Percentiles rank a stretch among this genome's conserved stretches.
Evolutionary conservation across 108 stramenopile genomes (phyloP).

Genomic region (Cyclotella kingstonii): DNA sequence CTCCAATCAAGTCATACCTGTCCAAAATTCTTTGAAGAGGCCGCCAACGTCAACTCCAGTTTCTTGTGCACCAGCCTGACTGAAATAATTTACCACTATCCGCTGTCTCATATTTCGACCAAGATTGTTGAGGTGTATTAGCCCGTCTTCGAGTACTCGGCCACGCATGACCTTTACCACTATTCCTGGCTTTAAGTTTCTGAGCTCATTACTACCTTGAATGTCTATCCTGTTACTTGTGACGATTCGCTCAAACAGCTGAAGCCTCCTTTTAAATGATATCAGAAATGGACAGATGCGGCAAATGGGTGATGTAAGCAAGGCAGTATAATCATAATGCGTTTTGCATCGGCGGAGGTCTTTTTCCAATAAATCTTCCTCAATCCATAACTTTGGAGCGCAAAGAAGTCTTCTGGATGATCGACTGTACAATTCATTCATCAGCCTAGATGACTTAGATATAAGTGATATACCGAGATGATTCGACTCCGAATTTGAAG

Average conservation of each 20-base stretch:
- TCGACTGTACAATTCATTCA: slow-evolving; percentile 82
- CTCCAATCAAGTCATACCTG: slow-evolving; percentile 20
- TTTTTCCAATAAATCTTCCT: slow-evolving; percentile 68
- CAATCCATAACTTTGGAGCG: slow-evolving; percentile 77
- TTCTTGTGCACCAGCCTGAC: slow-evolving; percentile 78
- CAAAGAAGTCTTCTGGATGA: slow-evolving; percentile 81
- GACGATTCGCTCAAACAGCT: slow-evolving; percentile 82
- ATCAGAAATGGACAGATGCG: slow-evolving; percentile 81
- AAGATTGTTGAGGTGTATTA: slow-evolving; percentile 77
- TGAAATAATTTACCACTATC: slow-evolving; percentile 75
- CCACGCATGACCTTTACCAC: slow-evolving; percentile 80
- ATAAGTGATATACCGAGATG: slow-evolving; percentile 79
- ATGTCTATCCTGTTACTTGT: slow-evolving; percentile 57
- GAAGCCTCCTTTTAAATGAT: slow-evolving; percentile 84
- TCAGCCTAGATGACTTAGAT: slow-evolving; percentile 49
- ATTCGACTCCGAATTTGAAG: slow-evolving; percentile 26
- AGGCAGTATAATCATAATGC: slow-evolving; percentile 51
- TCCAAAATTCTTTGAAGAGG: slow-evolving; percentile 98
- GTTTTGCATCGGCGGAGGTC: slow-evolving; percentile 68
- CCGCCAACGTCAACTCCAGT: slow-evolving; percentile 97
- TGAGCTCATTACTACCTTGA: slow-evolving; percentile 57
- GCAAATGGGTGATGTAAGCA: slow-evolving; percentile 67
- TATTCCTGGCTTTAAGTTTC: slow-evolving; percentile 65
- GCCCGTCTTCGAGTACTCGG: slow-evolving; percentile 83
- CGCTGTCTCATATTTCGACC: slow-evolving; percentile 79